Percentiles rank a stretch among this genome's conserved stretches.
Conservation (phyloP, 805 yeast genomes). For the Yamadazyma tumulicola region DNA sequence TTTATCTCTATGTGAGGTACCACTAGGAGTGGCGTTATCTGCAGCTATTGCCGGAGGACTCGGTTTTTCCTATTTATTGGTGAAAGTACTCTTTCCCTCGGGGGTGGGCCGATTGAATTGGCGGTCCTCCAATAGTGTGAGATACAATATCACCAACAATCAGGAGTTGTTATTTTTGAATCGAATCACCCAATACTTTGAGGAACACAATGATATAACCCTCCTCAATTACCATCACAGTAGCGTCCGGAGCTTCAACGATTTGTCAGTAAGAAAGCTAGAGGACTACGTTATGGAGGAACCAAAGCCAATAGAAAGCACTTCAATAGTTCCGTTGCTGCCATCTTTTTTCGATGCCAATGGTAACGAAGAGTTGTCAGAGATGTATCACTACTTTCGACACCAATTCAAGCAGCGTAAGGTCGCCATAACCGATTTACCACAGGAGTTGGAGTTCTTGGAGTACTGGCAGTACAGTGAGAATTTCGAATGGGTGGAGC, state of each 20-base stretch:
- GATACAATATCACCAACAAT: conserved; percentile 25
- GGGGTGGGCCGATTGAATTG: conserved; percentile 31
- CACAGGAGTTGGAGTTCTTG: conserved; percentile 32
- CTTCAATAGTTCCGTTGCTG: no score
- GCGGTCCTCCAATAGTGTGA: conserved; percentile 29
- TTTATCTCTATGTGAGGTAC: no score
- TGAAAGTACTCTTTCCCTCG: conserved; percentile 9
- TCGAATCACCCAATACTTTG: conserved; percentile 36
- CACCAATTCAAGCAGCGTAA: conserved; percentile 22
- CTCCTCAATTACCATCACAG: conserved; percentile 37
- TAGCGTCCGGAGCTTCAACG: conserved; percentile 19
- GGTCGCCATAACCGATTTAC: conserved; percentile 35
- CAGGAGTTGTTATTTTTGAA: conserved; percentile 31
- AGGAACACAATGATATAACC: conserved; percentile 41
- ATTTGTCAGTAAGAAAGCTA: conserved; percentile 15
- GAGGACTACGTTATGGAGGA: conserved; percentile 24
- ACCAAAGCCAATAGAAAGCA: background rate
- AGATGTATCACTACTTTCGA: conserved; percentile 19
- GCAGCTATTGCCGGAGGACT: background rate
- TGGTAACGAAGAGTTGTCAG: conserved; percentile 1
- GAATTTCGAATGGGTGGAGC: conserved; percentile 40
- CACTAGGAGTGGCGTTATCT: no score
- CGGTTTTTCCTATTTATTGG: background rate
- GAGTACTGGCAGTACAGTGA: conserved; percentile 39
- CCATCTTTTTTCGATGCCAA: background rate